A percentile compares a stretch with the other conserved stretches of the same genome.
Evolutionary conservation across 768 basidiomycete genomes (phyloP).

Genomic region (Pholiota molesta): DNA sequence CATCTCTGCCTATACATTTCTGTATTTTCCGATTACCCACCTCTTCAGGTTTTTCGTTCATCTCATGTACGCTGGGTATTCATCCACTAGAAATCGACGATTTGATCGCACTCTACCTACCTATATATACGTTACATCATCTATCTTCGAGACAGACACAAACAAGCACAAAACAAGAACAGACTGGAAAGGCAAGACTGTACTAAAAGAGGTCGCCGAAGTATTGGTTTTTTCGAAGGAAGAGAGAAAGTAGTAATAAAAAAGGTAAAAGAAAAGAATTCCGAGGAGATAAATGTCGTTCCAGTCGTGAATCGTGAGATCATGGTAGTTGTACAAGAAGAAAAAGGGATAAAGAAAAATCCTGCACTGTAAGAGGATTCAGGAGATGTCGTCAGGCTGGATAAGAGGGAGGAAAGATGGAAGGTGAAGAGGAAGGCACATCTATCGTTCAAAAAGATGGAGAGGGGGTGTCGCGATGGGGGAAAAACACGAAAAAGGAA

Average conservation of each 20-base stretch:
- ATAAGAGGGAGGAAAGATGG: background rate
- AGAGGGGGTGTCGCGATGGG: conserved; percentile 8
- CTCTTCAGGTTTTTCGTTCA: conserved; percentile 9
- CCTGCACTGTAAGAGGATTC: conserved; percentile 1
- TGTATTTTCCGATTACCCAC: conserved; percentile 14
- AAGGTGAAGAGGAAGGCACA: background rate
- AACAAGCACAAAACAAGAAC: conserved; percentile 2
- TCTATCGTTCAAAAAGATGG: conserved; percentile 5
- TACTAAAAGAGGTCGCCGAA: background rate
- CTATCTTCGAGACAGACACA: conserved; percentile 27
- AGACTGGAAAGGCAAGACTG: conserved; percentile 1
- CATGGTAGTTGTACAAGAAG: background rate
- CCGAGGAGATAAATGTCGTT: conserved; percentile 10
- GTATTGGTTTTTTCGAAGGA: conserved; percentile 7
- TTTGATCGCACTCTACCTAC: conserved; percentile 12
- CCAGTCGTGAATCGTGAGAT: conserved; percentile 7
- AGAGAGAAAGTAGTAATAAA: background rate
- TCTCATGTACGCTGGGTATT: conserved; percentile 14
- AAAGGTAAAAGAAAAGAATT: background rate
- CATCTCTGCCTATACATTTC: background rate
- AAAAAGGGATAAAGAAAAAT: background rate
- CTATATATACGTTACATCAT: conserved; percentile 13
- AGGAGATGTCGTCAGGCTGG: background rate
- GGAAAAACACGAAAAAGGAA: background rate
- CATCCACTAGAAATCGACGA: conserved; percentile 17